Conservation (phyloP, 2,329 filamentous ascomycete species). For the Ceratocystis colombiana region DNA sequence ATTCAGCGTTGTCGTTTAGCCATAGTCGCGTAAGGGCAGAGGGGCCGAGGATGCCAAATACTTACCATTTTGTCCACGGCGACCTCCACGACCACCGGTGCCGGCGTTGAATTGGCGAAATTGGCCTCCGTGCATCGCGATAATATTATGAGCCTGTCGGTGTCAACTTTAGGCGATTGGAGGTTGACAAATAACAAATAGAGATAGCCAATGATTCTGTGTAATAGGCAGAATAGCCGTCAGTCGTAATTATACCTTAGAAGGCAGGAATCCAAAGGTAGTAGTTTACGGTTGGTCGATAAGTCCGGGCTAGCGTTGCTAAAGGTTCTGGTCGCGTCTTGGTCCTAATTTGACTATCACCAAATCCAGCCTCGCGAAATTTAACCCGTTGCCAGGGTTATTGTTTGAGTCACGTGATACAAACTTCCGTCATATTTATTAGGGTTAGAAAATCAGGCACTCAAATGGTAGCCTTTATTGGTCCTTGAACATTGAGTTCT, state of each 20-base stretch:
- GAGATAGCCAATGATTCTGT: neutral
- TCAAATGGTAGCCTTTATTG: too few relatives aligned
- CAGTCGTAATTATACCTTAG: neutral
- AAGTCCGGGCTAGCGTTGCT: neutral
- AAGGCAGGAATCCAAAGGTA: neutral
- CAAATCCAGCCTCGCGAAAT: slow-evolving; percentile 19
- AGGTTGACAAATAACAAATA: neutral
- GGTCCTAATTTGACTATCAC: neutral
- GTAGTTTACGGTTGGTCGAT: neutral
- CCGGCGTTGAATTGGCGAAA: slow-evolving; percentile 25
- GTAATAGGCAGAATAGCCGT: neutral
- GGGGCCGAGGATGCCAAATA: neutral
- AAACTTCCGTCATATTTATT: neutral
- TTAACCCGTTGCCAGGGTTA: slow-evolving; percentile 3
- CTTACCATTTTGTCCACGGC: slow-evolving; percentile 24
- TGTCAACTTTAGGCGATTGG: neutral
- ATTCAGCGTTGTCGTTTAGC: too few relatives aligned
- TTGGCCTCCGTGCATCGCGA: slow-evolving; percentile 24
- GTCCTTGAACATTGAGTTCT: too few relatives aligned
- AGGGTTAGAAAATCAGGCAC: neutral
- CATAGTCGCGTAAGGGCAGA: too few relatives aligned
- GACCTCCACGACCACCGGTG: slow-evolving; percentile 12
- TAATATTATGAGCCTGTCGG: neutral
- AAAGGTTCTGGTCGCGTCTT: neutral
- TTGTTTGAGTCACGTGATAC: neutral